Evolutionary conservation across 73 alveolate species (phyloP), one percentile per base, ranked within the genome.

Genomic region (Paramecium pentaurelia): DNA sequence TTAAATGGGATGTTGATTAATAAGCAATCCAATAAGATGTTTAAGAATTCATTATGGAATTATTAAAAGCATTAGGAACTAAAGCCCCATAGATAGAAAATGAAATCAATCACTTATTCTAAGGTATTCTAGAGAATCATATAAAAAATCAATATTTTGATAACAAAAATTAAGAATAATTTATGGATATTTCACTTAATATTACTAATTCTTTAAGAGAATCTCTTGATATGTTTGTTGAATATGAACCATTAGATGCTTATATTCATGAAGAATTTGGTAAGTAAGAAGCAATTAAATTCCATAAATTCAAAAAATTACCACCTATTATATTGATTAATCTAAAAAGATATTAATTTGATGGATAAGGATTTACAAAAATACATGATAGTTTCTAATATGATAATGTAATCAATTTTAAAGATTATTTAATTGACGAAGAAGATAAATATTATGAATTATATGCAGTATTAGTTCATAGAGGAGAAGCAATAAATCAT

Each of bases 401-500:
- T 73, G 34, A 73, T 10, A 44, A 73, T 14, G 5, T 22, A 38
- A 20, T 73, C 10, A 40, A 73, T 73, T 73, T 36, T 38, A 73
- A 73, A 38, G 8, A 73, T 8, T 73, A 37, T 73, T 44, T 73
- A 37, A 44, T 73, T 1, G 60, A 73, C 16, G 37, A 34, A 6
- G 60, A 37, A 73, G 60, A 40, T 73, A 30, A 32, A 36, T 25
- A n/a, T 6, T 73, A 73, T 38, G 58, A 34, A 73, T 38, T 73
- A 8, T 73, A 73, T 73, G 87, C 87, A n/a, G 87, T 73, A 4
- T 40, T 73, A 37, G 87, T 73, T 3, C 87, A 73, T 36, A 32
- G 60, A 73, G 87, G 87, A 73, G 87, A 73, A 38, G 87, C 87
- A 14, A 73, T 73, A 73, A 73, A 73, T 73, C 87, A 73, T 73